Conservation (phyloP, 2,329 filamentous ascomycete species). For the Aspergillus chevalieri region DNA sequence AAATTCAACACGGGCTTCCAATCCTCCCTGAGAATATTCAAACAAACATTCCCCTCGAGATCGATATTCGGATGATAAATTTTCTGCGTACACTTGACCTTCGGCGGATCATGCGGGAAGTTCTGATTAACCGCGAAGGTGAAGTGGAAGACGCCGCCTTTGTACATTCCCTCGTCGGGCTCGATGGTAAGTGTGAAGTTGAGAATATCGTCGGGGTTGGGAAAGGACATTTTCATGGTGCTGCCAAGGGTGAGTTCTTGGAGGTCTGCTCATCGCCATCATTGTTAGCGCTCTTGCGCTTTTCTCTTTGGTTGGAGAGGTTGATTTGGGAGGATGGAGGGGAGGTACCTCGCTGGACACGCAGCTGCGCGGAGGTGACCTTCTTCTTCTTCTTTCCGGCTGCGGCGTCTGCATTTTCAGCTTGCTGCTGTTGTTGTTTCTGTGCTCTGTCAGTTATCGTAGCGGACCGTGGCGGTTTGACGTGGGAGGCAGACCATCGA, state of each 20-base stretch:
- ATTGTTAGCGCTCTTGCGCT: neutral
- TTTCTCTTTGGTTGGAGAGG: neutral
- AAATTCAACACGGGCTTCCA: slow-evolving; percentile 98
- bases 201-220: slow-evolving; percentile 53
- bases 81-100: slow-evolving; percentile 94
- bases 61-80: slow-evolving; percentile 99
- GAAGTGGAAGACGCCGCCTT: slow-evolving; percentile 80
- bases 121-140: slow-evolving; percentile 87
- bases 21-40: slow-evolving; percentile 95
- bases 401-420: slow-evolving; percentile 82
- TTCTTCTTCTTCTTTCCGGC: slow-evolving; percentile 90
- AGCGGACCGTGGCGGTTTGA: neutral
- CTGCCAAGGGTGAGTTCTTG: slow-evolving; percentile 46
- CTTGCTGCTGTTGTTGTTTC: slow-evolving; percentile 86
- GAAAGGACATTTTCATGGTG: slow-evolving; percentile 55
- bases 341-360: slow-evolving; percentile 81
- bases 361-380: slow-evolving; percentile 89
- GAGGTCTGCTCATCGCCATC: slow-evolving; percentile 30
- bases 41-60: slow-evolving; percentile 91
- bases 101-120: slow-evolving; percentile 95
- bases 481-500: slow-evolving; percentile 66
- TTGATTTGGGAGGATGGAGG: neutral
- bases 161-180: slow-evolving; percentile 66
- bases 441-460: slow-evolving; percentile 18
- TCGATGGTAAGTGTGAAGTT: slow-evolving; percentile 47